Percentiles rank a stretch among this genome's conserved stretches.
phyloP scores from a whole-genome alignment of 225 moss, liverwort and hornwort species.

The Marchantia polymorpha region DNA sequence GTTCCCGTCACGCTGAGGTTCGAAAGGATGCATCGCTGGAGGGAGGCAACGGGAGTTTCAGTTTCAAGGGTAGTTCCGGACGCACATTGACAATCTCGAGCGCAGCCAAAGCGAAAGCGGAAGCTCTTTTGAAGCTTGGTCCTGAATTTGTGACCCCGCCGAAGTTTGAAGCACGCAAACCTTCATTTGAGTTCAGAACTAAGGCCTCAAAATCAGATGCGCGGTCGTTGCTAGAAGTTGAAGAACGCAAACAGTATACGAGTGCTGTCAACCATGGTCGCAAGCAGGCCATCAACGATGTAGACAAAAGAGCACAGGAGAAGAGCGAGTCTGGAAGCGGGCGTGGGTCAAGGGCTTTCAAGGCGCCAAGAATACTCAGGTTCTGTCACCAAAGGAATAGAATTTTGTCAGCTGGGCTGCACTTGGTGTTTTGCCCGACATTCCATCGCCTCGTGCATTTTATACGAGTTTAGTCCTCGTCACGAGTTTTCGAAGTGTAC shows the following conservation, averaged over 20 bases:
- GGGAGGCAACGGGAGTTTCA: not conserved
- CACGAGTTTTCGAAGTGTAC: not conserved
- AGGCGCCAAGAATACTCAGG: conserved; percentile 19
- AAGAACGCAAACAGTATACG: too few species aligned
- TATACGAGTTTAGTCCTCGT: not conserved
- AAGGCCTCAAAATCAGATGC: not conserved
- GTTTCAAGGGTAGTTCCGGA: conserved; percentile 8
- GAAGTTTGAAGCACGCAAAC: not conserved
- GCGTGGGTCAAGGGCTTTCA: conserved; percentile 13
- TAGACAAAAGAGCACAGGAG: not conserved
- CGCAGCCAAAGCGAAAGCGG: conserved; percentile 20
- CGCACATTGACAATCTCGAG: conserved; percentile 18
- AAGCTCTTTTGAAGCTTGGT: conserved; percentile 7
- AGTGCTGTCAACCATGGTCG: not conserved
- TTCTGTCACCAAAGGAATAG: not conserved
- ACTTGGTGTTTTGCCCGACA: not conserved
- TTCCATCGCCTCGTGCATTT: not conserved
- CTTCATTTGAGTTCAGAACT: not conserved
- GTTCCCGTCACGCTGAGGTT: not conserved
- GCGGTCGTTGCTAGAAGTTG: not conserved
- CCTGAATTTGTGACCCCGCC: not conserved
- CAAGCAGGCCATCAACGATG: not conserved
- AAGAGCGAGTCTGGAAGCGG: not conserved
- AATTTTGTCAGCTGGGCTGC: not conserved
- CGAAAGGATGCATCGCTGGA: not conserved